phyloP scores from a whole-genome alignment of 805 yeast species.

The Nakazawaea pomicola region DNA sequence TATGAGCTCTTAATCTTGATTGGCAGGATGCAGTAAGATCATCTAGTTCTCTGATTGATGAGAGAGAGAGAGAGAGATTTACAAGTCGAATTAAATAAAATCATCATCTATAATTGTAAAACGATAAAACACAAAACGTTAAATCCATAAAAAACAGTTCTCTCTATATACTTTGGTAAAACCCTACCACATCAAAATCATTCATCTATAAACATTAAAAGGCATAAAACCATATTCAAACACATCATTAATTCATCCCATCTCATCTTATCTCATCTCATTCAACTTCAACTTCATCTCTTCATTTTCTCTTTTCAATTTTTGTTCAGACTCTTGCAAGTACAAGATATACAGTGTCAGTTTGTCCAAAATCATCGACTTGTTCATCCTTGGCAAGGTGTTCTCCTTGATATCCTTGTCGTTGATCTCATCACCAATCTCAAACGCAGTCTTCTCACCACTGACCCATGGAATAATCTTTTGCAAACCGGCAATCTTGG shows the following conservation, averaged over 20 bases:
- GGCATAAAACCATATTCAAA: no score
- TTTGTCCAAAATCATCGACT: constrained; percentile 62
- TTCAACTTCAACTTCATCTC: constrained; percentile 8
- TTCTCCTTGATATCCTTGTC: constrained; percentile 10
- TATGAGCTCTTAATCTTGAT: no score
- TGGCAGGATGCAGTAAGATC: no score
- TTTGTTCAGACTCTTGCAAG: constrained; percentile 45
- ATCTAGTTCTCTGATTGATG: no score
- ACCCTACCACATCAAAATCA: background rate
- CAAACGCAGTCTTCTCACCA: constrained; percentile 58
- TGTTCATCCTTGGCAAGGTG: constrained; percentile 43
- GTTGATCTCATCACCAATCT: constrained; percentile 26
- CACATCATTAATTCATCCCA: no score
- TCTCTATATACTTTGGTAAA: no score
- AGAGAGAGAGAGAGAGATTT: no score
- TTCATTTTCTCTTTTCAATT: constrained; percentile 14
- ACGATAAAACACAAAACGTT: no score
- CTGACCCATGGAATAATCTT: constrained; percentile 66
- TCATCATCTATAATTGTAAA: no score
- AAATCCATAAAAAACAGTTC: no score
- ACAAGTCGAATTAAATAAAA: no score
- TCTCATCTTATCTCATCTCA: background rate
- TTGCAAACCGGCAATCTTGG: constrained; percentile 64
- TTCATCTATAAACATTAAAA: background rate
- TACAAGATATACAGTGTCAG: constrained; percentile 58